Base-by-base conservation (phyloP, 345 rosid genomes). In the Alliaria petiolata region DNA sequence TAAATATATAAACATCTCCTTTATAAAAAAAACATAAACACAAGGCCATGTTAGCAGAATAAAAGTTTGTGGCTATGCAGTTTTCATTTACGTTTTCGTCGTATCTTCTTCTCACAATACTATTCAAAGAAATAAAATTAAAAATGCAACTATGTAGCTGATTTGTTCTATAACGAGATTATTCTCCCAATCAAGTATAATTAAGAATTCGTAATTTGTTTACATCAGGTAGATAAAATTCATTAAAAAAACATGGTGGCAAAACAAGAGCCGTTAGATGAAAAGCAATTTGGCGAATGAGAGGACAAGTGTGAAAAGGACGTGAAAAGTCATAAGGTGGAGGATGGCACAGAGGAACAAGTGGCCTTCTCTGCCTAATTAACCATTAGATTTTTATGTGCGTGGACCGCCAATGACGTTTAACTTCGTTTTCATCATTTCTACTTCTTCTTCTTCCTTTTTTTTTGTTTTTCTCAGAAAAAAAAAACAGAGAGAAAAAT, bases 371-470 rank as follows among this genome's bases (percentile, higher is more conserved):
- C 50, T 54, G 49, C 49, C 70, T 62, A 38, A 43, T 62, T 62
- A 40, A 56, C 35, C 6, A 42, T 57, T 17, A 17, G 17, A 47
- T 49, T 70, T 43, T 49, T 44, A 42, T 52, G n/a, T 61, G 44
- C 75, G 70, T 66, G 72, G 72, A 74, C 67, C 67, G 62, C 73
- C 73, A 74, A 67, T 67, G 55, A 67, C 73, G 73, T 60, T 74
- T 50, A 67, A n/a, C 53, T 58, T 66, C 63, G 6, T 59, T 74
- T 52, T 67, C 73, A 31, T 42, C 44, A 0, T 26, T 26, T 9
- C 12, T 31, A 33, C 30, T 12, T 10, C 63, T 22, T 53, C 77
- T 17, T 46, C 5, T 47, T 11, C 8, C 38, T 61, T 8, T 42
- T 36, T 3, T 14, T 7, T 50, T 8, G 19, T 58, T n/a, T n/a